Evolutionary conservation across 371 early-diverging fungal species (phyloP).

Genomic region (Syncephalis fuscata): DNA sequence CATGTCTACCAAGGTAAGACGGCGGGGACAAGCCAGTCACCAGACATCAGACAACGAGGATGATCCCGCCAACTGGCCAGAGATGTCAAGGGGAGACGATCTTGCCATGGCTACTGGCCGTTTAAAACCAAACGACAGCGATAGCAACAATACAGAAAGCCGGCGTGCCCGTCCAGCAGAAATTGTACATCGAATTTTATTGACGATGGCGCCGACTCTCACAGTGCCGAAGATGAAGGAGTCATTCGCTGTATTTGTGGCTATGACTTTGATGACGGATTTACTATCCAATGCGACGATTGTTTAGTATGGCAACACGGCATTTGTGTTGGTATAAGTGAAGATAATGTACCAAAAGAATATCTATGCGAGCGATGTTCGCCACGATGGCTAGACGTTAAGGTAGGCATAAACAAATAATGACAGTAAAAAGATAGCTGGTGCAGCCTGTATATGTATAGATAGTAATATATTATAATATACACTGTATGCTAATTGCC

Average conservation of each 20-base stretch:
- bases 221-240: constrained; percentile 53
- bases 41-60: too few relatives aligned
- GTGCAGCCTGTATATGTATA: not conserved
- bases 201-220: not conserved
- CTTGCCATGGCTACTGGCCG: too few relatives aligned
- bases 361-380: constrained; percentile 75
- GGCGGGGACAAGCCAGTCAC: too few relatives aligned
- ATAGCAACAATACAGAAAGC: too few relatives aligned
- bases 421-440: constrained; percentile 1
- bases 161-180: too few relatives aligned
- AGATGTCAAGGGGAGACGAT: too few relatives aligned
- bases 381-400: constrained; percentile 29
- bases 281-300: constrained; percentile 90
- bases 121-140: too few relatives aligned
- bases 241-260: constrained; percentile 93
- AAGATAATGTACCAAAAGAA: constrained; percentile 56
- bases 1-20: too few relatives aligned
- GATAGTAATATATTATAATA: not conserved
- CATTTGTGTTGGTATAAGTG: constrained; percentile 55
- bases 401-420: constrained; percentile 9
- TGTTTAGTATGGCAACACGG: constrained; percentile 94
- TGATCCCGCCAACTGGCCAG: too few relatives aligned
- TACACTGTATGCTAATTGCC: constrained; percentile 8
- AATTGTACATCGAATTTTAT: too few relatives aligned
- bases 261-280: constrained; percentile 91